A percentile compares a stretch with the other conserved stretches of the same genome.
phyloP scores from a whole-genome alignment of 345 rosid species.

The Gossypium stocksii region DNA sequence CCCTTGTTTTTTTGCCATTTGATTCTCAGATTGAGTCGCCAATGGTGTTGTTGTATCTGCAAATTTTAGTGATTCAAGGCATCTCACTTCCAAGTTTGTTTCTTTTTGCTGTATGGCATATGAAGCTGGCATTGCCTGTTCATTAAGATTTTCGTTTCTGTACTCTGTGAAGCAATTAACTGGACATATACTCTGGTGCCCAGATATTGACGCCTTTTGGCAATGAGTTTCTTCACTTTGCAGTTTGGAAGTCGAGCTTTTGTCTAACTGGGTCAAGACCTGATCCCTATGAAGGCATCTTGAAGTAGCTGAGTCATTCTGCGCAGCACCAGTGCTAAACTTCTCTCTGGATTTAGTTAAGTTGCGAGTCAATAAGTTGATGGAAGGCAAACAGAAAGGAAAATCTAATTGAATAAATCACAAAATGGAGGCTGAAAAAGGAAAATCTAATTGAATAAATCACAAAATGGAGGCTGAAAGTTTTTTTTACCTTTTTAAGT shows the following conservation, averaged over 20 bases:
- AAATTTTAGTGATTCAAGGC: slow-evolving; percentile 16
- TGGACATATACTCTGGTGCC: background rate
- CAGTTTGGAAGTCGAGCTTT: slow-evolving; percentile 19
- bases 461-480: no score
- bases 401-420: background rate
- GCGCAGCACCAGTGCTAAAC: slow-evolving; percentile 31
- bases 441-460: background rate
- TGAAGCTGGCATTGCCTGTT: background rate
- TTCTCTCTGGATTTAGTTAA: slow-evolving; percentile 41
- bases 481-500: no score
- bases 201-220: background rate
- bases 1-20: slow-evolving; percentile 19
- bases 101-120: background rate
- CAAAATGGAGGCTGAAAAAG: no score
- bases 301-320: slow-evolving; percentile 11
- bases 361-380: background rate
- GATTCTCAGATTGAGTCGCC: slow-evolving; percentile 26
- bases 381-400: background rate
- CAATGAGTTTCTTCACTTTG: slow-evolving; percentile 19
- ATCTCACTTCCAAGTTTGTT: background rate
- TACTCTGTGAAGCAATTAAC: background rate
- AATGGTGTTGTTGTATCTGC: slow-evolving; percentile 14
- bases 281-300: background rate
- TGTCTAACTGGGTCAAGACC: background rate
- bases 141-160: background rate